Base-by-base conservation (phyloP, 148 eudicot species). In the Tetragonia tetragonoides region DNA sequence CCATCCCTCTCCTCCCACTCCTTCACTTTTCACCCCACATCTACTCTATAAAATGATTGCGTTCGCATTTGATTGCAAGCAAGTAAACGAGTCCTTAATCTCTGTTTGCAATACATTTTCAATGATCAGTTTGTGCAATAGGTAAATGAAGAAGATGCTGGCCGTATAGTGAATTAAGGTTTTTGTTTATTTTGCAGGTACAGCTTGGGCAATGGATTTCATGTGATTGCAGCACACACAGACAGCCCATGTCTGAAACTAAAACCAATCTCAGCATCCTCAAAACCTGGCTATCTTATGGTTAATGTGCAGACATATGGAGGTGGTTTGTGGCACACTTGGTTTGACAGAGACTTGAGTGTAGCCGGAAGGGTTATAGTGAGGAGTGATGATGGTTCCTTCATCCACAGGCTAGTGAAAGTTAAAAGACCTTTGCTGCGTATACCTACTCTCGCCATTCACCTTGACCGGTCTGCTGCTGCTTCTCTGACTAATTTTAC, bases 261-360 rank as follows among this genome's bases (percentile, higher is more conserved):
- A 72, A 95, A 95, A 81, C 99, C 99, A 59, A 89, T 89, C 71
- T 95, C 96, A 46, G 96, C 97, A 74, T 95, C 94, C 46, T 84
- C 94, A 80, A 95, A 95, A 81, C 85, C 90, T 75, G 94, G 97
- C 42, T 91, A 89, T 88, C 89, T 87, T 65, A 95, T 92, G 99
- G 88, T 92, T 66, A 95, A 91, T 76, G 99, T 95, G 81, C 97
- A 95, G 87, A 95, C 96, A 34, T 95, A 92, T 85, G 99, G 99
- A 84, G 86, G 90, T 83, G 99, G 99, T 77, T 87, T 95, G 80
- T 95, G 99, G 99, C 89, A 95, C 78, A 95, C 99, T 74, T 95
- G 99, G 99, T 95, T 90, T 85, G 99, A 95, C 59, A 85, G 99
- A 81, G 99, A 95, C 83, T 81, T 95, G 63, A 91, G 91, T 81